Conservation (phyloP, 495 filamentous ascomycete species). For the Talaromyces borbonicus region DNA sequence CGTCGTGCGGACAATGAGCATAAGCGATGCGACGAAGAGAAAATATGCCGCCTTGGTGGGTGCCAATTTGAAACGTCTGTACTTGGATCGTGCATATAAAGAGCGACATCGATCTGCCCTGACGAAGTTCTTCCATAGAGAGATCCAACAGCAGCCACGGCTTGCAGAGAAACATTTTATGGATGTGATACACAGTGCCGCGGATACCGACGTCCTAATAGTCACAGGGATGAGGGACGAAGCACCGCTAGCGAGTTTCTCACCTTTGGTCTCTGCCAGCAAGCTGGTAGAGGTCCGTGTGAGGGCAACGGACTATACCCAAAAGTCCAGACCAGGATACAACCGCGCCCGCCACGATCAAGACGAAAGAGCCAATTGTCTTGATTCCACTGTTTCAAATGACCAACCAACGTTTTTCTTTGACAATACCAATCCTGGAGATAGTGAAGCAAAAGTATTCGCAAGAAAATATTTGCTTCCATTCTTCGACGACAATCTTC, state of each 20-base stretch:
- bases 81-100: conserved; percentile 49
- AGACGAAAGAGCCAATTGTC: too few relatives aligned
- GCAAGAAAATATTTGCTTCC: conserved; percentile 38
- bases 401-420: conserved; percentile 41
- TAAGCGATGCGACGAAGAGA: conserved; percentile 49
- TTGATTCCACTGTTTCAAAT: conserved; percentile 21
- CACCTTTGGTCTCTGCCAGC: conserved; percentile 46
- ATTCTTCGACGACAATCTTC: conserved; percentile 39
- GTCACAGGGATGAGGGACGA: conserved; percentile 61
- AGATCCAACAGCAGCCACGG: conserved; percentile 34
- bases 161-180: conserved; percentile 49
- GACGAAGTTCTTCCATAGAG: conserved; percentile 43
- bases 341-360: conserved; percentile 19
- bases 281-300: conserved; percentile 47
- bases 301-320: too few relatives aligned
- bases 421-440: conserved; percentile 35
- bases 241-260: conserved; percentile 44
- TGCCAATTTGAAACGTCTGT: conserved; percentile 39
- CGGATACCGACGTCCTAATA: conserved; percentile 45
- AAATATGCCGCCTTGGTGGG: conserved; percentile 47
- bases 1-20: conserved; percentile 40
- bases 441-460: conserved; percentile 31
- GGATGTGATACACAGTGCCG: conserved; percentile 30
- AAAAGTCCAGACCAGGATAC: conserved; percentile 29
- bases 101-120: conserved; percentile 48